A percentile compares a stretch with the other conserved stretches of the same genome.
Conservation (phyloP, 148 eudicot genomes). For the Suaeda aralocaspica region DNA sequence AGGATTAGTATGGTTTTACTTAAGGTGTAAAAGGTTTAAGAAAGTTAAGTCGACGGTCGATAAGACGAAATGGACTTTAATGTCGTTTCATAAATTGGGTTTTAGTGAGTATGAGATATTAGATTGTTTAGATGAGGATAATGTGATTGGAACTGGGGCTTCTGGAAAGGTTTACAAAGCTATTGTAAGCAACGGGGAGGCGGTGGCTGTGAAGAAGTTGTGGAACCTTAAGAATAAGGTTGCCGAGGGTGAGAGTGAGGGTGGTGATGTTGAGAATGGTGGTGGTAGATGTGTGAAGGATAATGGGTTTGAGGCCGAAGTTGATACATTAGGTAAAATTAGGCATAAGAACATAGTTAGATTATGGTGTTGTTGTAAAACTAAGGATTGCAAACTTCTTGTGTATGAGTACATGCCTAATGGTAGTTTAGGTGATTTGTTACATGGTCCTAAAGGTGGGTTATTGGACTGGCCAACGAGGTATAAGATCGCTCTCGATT, state of each 20-base stretch:
- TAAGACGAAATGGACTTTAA: slow-evolving; percentile 76
- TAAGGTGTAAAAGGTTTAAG: slow-evolving; percentile 51
- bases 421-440: slow-evolving; percentile 89
- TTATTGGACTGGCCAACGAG: slow-evolving; percentile 81
- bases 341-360: slow-evolving; percentile 93
- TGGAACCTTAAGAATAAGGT: slow-evolving; percentile 46
- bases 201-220: slow-evolving; percentile 77
- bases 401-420: slow-evolving; percentile 95
- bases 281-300: slow-evolving; percentile 20
- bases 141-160: slow-evolving; percentile 79
- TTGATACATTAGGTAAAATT: slow-evolving; percentile 79
- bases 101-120: slow-evolving; percentile 79
- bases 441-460: slow-evolving; percentile 71
- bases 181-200: slow-evolving; percentile 67
- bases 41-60: slow-evolving; percentile 38
- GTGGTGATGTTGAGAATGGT: slow-evolving; percentile 52
- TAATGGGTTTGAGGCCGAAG: slow-evolving; percentile 82
- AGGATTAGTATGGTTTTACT: slow-evolving; percentile 62
- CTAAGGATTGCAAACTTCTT: slow-evolving; percentile 61
- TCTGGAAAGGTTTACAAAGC: slow-evolving; percentile 95
- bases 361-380: slow-evolving; percentile 86
- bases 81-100: slow-evolving; percentile 85
- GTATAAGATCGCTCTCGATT: slow-evolving; percentile 68
- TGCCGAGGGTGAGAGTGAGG: slow-evolving; percentile 33
- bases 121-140: slow-evolving; percentile 76